Evolutionary conservation across 1,284 basidiomycete species (phyloP).

Genomic region (Marasmius fiardii): DNA sequence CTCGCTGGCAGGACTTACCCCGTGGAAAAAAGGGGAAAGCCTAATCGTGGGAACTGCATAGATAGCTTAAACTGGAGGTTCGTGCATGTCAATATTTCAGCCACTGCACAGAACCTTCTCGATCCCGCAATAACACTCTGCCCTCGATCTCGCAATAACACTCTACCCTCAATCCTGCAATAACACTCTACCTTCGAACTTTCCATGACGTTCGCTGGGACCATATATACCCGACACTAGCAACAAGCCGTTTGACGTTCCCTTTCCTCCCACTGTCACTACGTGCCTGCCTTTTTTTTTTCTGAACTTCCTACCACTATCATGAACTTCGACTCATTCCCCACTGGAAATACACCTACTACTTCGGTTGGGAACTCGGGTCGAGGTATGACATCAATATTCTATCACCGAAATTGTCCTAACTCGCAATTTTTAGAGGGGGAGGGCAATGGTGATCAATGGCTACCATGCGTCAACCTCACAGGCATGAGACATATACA

Average conservation of each 20-base stretch:
- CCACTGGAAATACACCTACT: background rate
- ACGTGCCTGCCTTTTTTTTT: too few relatives aligned
- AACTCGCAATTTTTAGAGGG: too few relatives aligned
- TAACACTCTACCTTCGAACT: background rate
- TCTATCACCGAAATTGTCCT: background rate
- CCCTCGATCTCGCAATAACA: background rate
- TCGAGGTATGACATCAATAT: background rate
- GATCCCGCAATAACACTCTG: background rate
- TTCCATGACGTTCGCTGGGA: too few relatives aligned
- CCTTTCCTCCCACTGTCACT: background rate
- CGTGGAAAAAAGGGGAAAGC: background rate
- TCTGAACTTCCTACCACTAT: background rate
- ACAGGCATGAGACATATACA: background rate
- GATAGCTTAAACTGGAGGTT: too few relatives aligned
- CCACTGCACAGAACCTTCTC: background rate
- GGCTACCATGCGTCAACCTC: background rate
- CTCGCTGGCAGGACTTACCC: constrained; percentile 4
- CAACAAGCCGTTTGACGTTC: background rate
- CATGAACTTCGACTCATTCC: background rate
- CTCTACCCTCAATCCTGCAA: background rate
- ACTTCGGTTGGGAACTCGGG: background rate
- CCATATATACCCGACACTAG: too few relatives aligned
- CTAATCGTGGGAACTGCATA: background rate
- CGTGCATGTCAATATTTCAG: background rate
- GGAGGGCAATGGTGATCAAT: background rate